Percentiles rank a stretch among this genome's conserved stretches.
Conservation (phyloP, 1,284 basidiomycete genomes). For the Inonotus obliquus region DNA sequence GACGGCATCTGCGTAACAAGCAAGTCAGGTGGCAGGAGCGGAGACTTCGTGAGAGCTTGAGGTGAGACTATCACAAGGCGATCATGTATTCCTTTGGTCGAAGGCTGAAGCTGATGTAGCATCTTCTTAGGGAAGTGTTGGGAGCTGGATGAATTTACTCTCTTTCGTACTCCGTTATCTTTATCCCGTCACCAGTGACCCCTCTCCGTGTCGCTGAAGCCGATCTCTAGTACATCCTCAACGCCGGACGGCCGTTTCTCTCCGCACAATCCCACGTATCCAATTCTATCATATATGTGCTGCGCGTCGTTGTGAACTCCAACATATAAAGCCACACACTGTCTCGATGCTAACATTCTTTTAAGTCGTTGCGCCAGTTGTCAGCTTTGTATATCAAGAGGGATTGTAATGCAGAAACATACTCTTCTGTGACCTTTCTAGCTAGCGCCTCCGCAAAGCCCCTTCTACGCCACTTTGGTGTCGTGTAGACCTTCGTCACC, state of each 20-base stretch:
- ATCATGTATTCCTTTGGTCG: neutral
- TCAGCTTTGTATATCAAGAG: neutral
- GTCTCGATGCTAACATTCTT: conserved; percentile 30
- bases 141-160: too few relatives aligned
- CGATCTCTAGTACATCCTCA: conserved; percentile 42
- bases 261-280: conserved; percentile 41
- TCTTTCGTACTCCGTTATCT: neutral
- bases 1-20: conserved; percentile 58
- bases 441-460: conserved; percentile 46
- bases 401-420: neutral
- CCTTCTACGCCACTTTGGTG: conserved; percentile 36
- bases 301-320: conserved; percentile 43
- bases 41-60: conserved; percentile 44
- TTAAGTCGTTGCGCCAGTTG: conserved; percentile 22
- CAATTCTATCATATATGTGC: conserved; percentile 45
- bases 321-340: conserved; percentile 44
- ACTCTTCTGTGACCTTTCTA: conserved; percentile 33
- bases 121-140: too few relatives aligned
- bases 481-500: conserved; percentile 49
- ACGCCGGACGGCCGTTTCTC: conserved; percentile 34
- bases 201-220: conserved; percentile 35
- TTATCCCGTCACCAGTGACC: conserved; percentile 46
- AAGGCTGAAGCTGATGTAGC: neutral
- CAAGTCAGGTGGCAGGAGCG: conserved; percentile 75
- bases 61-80: neutral